Base-by-base conservation (phyloP, 2,329 filamentous ascomycete species). In the Nectriaceae sp. region DNA sequence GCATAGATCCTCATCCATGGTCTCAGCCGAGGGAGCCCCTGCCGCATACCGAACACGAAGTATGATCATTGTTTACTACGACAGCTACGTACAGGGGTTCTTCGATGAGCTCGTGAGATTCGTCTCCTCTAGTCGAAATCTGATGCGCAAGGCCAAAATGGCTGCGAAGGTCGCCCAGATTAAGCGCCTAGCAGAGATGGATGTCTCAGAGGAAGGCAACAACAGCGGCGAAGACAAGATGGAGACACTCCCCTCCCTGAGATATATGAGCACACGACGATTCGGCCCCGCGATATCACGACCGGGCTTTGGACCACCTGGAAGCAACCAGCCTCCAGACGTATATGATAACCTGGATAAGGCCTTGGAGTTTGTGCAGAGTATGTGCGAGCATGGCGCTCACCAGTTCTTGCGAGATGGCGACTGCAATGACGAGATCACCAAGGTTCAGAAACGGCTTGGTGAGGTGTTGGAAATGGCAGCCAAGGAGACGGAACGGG, bases 51-150 rank as follows among this genome's bases (percentile, higher is more conserved):
- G 88, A 46, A 84, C 84, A 3, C 82, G 87, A 56, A 85, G 79
- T 48, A 88, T 90, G 77, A 86, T 93, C 35, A 85, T 94, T 35
- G 88, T 97, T n/a, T 92, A 90, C 69, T 97, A 97, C 65, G 92
- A 97, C 65, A 89, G 88, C 57, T 86, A 90, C 53, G 86, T 95
- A 3, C 91, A 97, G 65, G 83, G 83, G 42, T 84, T 87, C 33
- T 90, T 97, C 56, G 91, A 96, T 60, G 79, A 87, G 46, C 73
- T 96, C 42, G 91, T 96, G 47, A 86, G 90, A 53, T 87, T 88
- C 47, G 85, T 97, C 29, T 90, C 89, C 4, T 82, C 83, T 2
- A 89, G 88, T 42, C 79, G 92, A 48, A 96, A 96, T 69, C 77
- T 89, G 56, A 85, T 97, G 67, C 85, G 92, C 41, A 95, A 93